Evolutionary conservation across 164 flowering plant genomes (phyloP).

Genomic region (Tetrastigma voinierianum): DNA sequence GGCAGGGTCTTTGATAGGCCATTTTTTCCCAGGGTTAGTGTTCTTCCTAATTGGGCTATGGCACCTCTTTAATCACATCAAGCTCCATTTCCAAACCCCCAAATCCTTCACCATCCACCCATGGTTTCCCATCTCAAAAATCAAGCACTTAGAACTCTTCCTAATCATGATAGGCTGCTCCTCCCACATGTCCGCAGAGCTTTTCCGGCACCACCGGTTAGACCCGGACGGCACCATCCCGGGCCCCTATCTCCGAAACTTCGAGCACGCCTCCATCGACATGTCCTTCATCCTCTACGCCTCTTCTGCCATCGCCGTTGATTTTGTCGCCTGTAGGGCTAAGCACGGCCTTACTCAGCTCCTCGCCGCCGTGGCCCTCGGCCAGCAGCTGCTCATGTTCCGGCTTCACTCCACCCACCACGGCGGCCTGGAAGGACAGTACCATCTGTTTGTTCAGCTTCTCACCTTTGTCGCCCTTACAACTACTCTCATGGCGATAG

Average conservation of each 20-base stretch:
- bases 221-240: slow-evolving; percentile 38
- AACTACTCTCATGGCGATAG: too few species aligned
- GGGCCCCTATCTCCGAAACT: slow-evolving; percentile 32
- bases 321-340: background rate
- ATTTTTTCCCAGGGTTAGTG: too few species aligned
- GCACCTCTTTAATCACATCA: slow-evolving; percentile 45
- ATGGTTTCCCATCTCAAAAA: slow-evolving; percentile 29
- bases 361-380: too few species aligned
- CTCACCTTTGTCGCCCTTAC: too few species aligned
- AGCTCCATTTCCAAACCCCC: slow-evolving; percentile 24
- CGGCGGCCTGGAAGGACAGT: too few species aligned
- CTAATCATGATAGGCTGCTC: slow-evolving; percentile 25
- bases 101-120: slow-evolving; percentile 18
- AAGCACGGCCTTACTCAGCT: too few species aligned
- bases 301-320: slow-evolving; percentile 26
- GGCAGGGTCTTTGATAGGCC: too few species aligned
- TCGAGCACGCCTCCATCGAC: slow-evolving; percentile 38
- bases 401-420: too few species aligned
- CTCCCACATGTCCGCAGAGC: slow-evolving; percentile 33
- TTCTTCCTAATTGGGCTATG: slow-evolving; percentile 18
- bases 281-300: slow-evolving; percentile 32
- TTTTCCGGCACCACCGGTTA: slow-evolving; percentile 33
- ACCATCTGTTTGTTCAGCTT: too few species aligned
- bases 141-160: slow-evolving; percentile 33
- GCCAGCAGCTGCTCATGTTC: too few species aligned